Evolutionary conservation across 352 stramenopile species (phyloP), one percentile per base, ranked within the genome.

Genomic region (Pythium graminicola): DNA sequence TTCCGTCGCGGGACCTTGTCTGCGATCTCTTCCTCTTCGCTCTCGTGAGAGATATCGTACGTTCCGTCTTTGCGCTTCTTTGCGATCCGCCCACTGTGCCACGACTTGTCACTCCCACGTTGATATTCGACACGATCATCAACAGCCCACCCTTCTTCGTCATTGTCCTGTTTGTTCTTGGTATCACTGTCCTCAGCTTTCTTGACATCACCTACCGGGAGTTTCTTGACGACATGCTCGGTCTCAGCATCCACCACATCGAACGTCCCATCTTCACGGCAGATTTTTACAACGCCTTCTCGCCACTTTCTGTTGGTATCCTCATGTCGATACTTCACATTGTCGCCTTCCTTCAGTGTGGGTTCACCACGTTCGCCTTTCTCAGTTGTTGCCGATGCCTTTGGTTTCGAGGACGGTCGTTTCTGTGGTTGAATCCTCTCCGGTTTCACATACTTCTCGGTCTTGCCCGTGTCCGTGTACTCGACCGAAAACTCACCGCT

Each of bases 41-140:
- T 73, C 14, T 81, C 70, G n/a, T 72, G 23, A 7, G 53, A 67
- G 33, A 85, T 42, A 16, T 85, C 74, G 29, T 67, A 83, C 14
- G 54, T 68, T n/a, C 65, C 74, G 49, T 81, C 76, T 11, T 62
- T 73, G 3, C 65, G 70, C 11, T 60, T 50, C 48, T 62, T 70
- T 6, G 32, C 46, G 2, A 85, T 60, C 3, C 45, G 64, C 35
- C 68, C 74, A 4, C 50, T 33, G 6, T 36, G 42, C 74, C 72
- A 85, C 16, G 58, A 17, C 26, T 60, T 54, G 4, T 62, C 72
- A 2, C 65, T 60, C 23, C 69, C 53, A 35, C 58, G 65, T 45
- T 73, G 65, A 46, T 72, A 72, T 41, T 85, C 68, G 16, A 85
- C 65, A 22, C 43, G 47, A 29, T 66, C 59, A 5, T 35, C 50